Base-by-base conservation (phyloP, 179 eudicot genomes). In the Camellia oleifera region DNA sequence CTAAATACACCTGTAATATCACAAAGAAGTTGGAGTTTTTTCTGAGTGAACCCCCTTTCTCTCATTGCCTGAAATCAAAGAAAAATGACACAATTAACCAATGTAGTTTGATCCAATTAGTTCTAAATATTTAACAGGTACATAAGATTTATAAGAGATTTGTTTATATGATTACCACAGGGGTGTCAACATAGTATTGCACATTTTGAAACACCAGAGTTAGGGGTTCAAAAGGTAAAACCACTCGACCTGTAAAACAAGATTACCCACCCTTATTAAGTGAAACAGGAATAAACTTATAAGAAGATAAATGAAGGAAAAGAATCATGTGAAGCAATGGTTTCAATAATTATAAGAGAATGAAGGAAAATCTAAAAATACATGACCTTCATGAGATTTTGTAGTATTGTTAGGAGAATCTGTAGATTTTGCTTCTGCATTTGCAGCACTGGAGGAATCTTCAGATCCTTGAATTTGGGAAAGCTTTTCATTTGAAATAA, bases 141-240 rank as follows among this genome's bases (percentile, higher is more conserved):
- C 58, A 46, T 7, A 46, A 74, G 12, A 58, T 44, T 53, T 6
- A 23, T 17, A 74, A 32, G 53, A 46, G 7, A 44, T 11, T 8
- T 69, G 50, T 64, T 77, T 61, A 2, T 7, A 44, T 23, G 42
- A 66, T 87, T 88, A 93, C 98, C 94, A 60, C 0, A 45, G 94
- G 89, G 71, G 94, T 83, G 14, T 94, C 97, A 17, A 92, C 86
- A 84, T 81, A 88, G 87, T 94, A 94, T 64, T 88, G 94, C 81
- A 94, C 81, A 78, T 91, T 88, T 82, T 86, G 86, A 81, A 94
- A 94, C 62, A 87, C 84, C n/a, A 93, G 54, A 10, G 87, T 84
- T 4, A 90, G 86, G 17, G 98, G 97, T 81, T 85, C 87, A 78
- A 94, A 92, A 77, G 97, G 97, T 76, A 94, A 82, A 82, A 83